A percentile compares a stretch with the other conserved stretches of the same genome.
Evolutionary conservation across 768 basidiomycete genomes (phyloP).

Genomic region (Amanita jacksonii): DNA sequence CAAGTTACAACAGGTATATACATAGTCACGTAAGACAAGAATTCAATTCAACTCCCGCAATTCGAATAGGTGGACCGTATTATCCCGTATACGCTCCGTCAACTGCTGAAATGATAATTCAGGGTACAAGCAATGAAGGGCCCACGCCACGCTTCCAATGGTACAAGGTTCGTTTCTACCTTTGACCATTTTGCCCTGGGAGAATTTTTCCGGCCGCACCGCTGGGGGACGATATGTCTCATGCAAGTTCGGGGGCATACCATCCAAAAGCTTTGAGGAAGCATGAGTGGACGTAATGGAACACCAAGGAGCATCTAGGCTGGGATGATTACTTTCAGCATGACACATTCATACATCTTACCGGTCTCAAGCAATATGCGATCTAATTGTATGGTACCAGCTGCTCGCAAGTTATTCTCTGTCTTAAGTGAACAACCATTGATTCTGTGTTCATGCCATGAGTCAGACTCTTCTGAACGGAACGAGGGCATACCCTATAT

Average conservation of each 20-base stretch:
- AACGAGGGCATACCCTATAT: slow-evolving; percentile 35
- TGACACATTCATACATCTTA: slow-evolving; percentile 15
- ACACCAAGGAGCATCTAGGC: slow-evolving; percentile 65
- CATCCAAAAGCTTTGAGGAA: slow-evolving; percentile 39
- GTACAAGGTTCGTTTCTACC: slow-evolving; percentile 67
- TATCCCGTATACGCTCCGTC: slow-evolving; percentile 48
- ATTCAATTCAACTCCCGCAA: slow-evolving; percentile 26
- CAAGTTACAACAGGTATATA: not conserved
- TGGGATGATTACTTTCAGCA: not conserved
- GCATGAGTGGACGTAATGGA: slow-evolving; percentile 60
- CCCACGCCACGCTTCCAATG: slow-evolving; percentile 66
- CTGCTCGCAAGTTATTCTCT: slow-evolving; percentile 46
- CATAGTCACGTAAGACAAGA: not conserved
- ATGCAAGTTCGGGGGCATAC: slow-evolving; percentile 36
- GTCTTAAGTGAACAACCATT: slow-evolving; percentile 79
- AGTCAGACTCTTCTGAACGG: not conserved
- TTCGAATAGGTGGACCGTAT: slow-evolving; percentile 52
- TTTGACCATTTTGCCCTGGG: slow-evolving; percentile 53
- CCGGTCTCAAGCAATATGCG: slow-evolving; percentile 70
- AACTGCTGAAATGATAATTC: slow-evolving; percentile 42
- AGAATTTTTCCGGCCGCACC: slow-evolving; percentile 49
- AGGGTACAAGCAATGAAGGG: slow-evolving; percentile 39
- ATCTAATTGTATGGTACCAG: slow-evolving; percentile 47
- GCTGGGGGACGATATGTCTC: slow-evolving; percentile 41
- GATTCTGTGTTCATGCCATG: slow-evolving; percentile 26